These are phyloP conservation scores for Citrullus mucosospermus DNA, from an alignment of 306 rosid genomes.

Conservation along the genomic window DNA sequence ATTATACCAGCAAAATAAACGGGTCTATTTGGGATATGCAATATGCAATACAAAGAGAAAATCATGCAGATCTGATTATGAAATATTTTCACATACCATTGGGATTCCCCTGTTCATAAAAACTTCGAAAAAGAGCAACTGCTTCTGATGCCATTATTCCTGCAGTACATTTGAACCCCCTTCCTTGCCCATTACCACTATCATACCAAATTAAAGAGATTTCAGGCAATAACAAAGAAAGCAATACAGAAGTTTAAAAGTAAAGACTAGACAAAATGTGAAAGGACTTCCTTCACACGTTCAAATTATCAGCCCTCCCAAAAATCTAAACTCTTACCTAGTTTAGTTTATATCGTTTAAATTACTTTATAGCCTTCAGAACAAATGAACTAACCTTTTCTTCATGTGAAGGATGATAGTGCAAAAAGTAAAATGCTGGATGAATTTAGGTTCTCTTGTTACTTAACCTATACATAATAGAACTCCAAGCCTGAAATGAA, in stretches of 20 bases:
- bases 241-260: background rate
- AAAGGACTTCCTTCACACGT: background rate
- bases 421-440: background rate
- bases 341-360: background rate
- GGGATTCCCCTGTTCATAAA: constrained; percentile 94
- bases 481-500: background rate
- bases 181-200: constrained; percentile 26
- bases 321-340: background rate
- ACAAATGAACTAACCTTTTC: background rate
- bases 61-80: background rate
- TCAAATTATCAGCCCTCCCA: background rate
- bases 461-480: background rate
- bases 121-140: constrained; percentile 51
- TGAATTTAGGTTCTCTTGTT: background rate
- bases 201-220: constrained; percentile 16
- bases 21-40: background rate
- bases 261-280: background rate
- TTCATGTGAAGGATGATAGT: background rate
- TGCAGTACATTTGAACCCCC: constrained; percentile 63
- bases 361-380: background rate
- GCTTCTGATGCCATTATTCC: constrained; percentile 96
- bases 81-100: constrained; percentile 37
- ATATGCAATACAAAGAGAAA: background rate
- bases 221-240: background rate
- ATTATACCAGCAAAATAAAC: background rate